Evolutionary conservation across 108 stramenopile genomes (phyloP).

Genomic region (Cyclotella cryptica): DNA sequence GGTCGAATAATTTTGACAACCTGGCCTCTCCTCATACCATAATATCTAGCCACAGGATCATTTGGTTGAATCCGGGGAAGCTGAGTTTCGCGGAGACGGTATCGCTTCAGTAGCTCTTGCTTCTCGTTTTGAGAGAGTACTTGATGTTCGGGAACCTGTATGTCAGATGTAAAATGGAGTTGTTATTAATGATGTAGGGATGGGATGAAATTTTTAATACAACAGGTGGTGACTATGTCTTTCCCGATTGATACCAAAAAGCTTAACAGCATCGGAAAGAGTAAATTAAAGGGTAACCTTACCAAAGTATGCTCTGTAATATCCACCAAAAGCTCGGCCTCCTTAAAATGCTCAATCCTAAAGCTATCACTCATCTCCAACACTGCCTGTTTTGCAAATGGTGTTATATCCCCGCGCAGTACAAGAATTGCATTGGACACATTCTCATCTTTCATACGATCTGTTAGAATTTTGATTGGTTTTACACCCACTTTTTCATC

Average conservation of each 20-base stretch:
- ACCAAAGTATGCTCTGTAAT: constrained; percentile 98
- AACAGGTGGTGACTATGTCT: background rate
- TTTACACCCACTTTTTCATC: constrained; percentile 96
- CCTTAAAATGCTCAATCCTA: constrained; percentile 97
- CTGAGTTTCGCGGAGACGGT: constrained; percentile 97
- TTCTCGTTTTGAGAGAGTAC: constrained; percentile 95
- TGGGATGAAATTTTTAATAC: background rate
- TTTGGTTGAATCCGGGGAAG: constrained; percentile 98
- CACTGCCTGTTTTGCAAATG: constrained; percentile 94
- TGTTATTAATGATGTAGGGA: background rate
- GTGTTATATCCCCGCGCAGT: constrained; percentile 88
- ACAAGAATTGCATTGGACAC: constrained; percentile 92
- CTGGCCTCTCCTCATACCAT: constrained; percentile 96
- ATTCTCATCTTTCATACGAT: constrained; percentile 88
- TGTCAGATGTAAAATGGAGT: background rate
- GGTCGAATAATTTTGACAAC: constrained; percentile 99
- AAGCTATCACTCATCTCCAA: constrained; percentile 89
- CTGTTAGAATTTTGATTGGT: constrained; percentile 91
- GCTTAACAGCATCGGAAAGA: background rate
- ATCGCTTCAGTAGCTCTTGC: constrained; percentile 93
- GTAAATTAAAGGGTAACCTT: background rate
- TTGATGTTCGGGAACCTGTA: constrained; percentile 85
- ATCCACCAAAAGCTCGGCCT: constrained; percentile 97
- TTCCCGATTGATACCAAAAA: background rate
- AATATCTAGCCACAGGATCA: constrained; percentile 98